phyloP scores from a whole-genome alignment of 1,139 yeast genomes.

The Tardiomyces depauwii region DNA sequence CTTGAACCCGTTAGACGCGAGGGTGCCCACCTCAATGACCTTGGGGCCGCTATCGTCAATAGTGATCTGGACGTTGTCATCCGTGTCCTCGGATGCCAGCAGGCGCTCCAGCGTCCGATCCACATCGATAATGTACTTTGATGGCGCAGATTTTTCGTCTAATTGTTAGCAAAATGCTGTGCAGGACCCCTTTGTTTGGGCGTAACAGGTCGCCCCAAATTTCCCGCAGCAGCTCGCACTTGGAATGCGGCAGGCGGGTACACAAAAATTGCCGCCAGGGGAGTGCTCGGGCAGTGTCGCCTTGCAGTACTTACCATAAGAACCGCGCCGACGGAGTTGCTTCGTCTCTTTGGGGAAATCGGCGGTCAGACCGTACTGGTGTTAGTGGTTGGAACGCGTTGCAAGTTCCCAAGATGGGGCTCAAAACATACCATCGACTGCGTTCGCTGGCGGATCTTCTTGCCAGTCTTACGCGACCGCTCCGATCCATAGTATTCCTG shows the following conservation, averaged over 20 bases:
- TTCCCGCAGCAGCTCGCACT: no score
- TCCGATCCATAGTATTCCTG: background rate
- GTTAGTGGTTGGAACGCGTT: background rate
- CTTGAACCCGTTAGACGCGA: conserved; percentile 69
- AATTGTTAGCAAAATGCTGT: background rate
- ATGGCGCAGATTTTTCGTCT: conserved; percentile 41
- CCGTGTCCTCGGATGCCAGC: conserved; percentile 75
- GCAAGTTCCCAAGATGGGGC: no score
- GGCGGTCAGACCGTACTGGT: background rate
- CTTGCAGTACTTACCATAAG: background rate
- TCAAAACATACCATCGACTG: background rate
- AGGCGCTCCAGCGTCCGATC: conserved; percentile 61
- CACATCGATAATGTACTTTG: conserved; percentile 67
- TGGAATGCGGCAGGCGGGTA: no score
- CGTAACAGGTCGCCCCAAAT: no score
- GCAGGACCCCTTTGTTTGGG: no score
- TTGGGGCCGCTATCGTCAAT: conserved; percentile 93
- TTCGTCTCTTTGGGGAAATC: background rate
- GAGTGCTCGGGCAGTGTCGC: no score
- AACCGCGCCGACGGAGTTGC: background rate
- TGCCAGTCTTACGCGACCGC: background rate
- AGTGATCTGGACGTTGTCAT: conserved; percentile 75
- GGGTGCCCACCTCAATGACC: conserved; percentile 71
- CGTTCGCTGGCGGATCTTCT: background rate
- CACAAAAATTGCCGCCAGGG: no score